Conservation (phyloP, 331 rosid species). For the Saraca asoca region DNA sequence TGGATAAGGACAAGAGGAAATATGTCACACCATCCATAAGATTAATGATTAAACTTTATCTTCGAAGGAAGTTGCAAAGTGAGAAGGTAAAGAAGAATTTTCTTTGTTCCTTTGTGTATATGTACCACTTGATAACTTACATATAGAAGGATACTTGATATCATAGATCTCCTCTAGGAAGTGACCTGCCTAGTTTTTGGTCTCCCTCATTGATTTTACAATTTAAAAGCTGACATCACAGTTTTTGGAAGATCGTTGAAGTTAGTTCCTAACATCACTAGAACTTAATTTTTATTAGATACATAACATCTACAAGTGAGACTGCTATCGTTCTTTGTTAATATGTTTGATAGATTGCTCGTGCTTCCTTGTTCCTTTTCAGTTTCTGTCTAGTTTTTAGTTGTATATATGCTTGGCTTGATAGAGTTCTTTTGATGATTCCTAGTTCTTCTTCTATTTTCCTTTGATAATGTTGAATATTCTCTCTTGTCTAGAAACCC, state of each 20-base stretch:
- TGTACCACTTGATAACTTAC: conserved; percentile 14
- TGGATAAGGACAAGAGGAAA: conserved; percentile 54
- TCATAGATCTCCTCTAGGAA: neutral
- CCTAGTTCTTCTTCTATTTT: conserved; percentile 10
- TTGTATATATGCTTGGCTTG: conserved; percentile 15
- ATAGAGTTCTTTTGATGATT: conserved; percentile 17
- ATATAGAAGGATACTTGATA: conserved; percentile 1
- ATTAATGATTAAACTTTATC: conserved; percentile 72
- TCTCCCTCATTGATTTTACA: neutral
- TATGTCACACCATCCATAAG: conserved; percentile 81
- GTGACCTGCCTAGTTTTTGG: neutral
- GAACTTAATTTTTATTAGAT: conserved; percentile 30
- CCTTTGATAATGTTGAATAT: conserved; percentile 6
- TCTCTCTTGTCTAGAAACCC: conserved; percentile 13
- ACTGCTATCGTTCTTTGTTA: conserved; percentile 17
- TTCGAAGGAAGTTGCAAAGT: conserved; percentile 68
- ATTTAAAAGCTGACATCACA: conserved; percentile 17
- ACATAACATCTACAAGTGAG: neutral
- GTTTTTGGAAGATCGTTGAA: conserved; percentile 15
- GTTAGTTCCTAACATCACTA: conserved; percentile 9
- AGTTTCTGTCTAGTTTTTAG: conserved; percentile 4
- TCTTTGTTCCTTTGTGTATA: neutral
- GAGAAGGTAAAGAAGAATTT: conserved; percentile 53
- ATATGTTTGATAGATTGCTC: conserved; percentile 9
- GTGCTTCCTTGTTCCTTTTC: conserved; percentile 9